These are phyloP conservation scores for Paxillus rubicundulus DNA, from an alignment of 768 basidiomycete genomes.

Conservation along the genomic window DNA sequence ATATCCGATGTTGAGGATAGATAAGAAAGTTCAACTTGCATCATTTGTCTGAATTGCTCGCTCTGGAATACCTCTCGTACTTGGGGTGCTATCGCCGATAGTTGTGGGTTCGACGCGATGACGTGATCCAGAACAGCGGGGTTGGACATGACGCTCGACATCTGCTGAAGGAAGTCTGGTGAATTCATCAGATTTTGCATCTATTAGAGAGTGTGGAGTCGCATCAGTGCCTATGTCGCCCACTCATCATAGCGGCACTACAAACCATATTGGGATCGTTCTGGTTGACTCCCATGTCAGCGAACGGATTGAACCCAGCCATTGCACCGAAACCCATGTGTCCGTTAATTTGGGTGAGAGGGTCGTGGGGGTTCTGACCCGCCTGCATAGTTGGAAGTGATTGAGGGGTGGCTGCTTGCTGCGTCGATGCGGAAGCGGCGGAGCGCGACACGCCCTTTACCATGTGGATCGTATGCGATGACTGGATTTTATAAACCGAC, in stretches of 20 bases:
- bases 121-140: constrained; percentile 88
- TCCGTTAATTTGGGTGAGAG: constrained; percentile 78
- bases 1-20: not conserved
- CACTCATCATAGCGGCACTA: constrained; percentile 3
- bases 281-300: constrained; percentile 84
- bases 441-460: constrained; percentile 76
- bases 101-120: constrained; percentile 77
- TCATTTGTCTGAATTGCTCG: constrained; percentile 69
- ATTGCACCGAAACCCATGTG: constrained; percentile 75
- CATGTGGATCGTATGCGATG: constrained; percentile 88
- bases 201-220: constrained; percentile 35
- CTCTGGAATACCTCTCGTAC: constrained; percentile 77
- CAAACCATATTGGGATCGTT: constrained; percentile 94
- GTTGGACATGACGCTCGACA: constrained; percentile 83
- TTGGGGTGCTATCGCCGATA: constrained; percentile 74
- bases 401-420: constrained; percentile 40
- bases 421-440: constrained; percentile 32
- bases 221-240: not conserved
- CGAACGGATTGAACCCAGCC: constrained; percentile 90
- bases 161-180: constrained; percentile 83
- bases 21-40: constrained; percentile 43
- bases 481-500: constrained; percentile 86
- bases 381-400: constrained; percentile 81
- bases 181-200: constrained; percentile 83
- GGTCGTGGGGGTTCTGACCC: constrained; percentile 86